A percentile compares a stretch with the other conserved stretches of the same genome.
Conservation (phyloP, 164 flowering plant genomes). For the Euptelea pleiosperma region DNA sequence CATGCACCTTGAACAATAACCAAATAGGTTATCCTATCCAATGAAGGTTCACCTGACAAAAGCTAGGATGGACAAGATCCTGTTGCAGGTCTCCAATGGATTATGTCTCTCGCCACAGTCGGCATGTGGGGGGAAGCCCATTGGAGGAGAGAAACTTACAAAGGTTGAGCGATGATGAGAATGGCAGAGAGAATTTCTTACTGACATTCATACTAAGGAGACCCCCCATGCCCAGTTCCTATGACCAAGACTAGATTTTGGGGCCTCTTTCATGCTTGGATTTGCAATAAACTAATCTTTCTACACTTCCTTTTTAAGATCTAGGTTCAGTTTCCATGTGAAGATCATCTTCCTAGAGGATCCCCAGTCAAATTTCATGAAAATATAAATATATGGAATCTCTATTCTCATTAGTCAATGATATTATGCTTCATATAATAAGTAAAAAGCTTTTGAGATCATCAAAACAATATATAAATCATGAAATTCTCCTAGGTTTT, state of each 20-base stretch:
- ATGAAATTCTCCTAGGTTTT: too few relatives aligned
- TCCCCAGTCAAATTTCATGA: not conserved
- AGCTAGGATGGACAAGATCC: constrained; percentile 38
- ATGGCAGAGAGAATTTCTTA: constrained; percentile 20
- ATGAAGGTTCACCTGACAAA: constrained; percentile 36
- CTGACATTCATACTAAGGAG: constrained; percentile 20
- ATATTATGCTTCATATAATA: constrained; percentile 6
- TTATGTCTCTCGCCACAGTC: constrained; percentile 24
- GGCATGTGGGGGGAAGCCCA: constrained; percentile 28
- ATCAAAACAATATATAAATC: too few relatives aligned
- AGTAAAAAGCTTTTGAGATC: too few relatives aligned
- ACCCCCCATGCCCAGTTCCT: constrained; percentile 4
- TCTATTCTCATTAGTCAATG: constrained; percentile 8
- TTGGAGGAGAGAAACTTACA: constrained; percentile 14
- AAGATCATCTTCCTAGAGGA: constrained; percentile 14
- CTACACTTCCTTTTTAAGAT: not conserved
- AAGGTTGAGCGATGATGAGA: constrained; percentile 11
- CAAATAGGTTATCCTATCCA: not conserved
- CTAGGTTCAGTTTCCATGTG: constrained; percentile 16
- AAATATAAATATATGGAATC: not conserved
- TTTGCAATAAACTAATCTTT: not conserved
- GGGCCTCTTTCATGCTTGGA: not conserved
- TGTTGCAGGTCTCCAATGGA: constrained; percentile 25
- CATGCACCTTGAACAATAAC: not conserved
- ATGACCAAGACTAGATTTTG: constrained; percentile 23